Evolutionary conservation across 2,329 filamentous ascomycete genomes (phyloP), one percentile per base, ranked within the genome.

Genomic region (Gaeumannomyces sp.): DNA sequence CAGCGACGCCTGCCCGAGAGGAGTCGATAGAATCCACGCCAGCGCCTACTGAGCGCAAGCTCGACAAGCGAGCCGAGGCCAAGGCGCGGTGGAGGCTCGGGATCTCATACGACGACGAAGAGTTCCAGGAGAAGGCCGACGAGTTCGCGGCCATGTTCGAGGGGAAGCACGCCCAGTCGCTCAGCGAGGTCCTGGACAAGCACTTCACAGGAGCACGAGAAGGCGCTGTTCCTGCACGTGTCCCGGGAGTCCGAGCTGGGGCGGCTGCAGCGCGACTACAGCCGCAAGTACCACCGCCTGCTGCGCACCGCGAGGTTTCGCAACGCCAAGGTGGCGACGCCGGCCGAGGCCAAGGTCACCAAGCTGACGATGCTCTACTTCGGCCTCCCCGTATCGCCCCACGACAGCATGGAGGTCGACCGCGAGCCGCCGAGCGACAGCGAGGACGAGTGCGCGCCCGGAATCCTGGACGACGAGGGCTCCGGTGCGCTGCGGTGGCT

Each of bases 281-380:
- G 61, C 28, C 35, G 45, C 29, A 45, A 31, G 7, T 65, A 63
- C 61, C 28, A 38, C 28, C 10, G 31, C 29, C 61, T 65, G n/a
- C 31, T 63, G 56, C 25, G 50, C 33, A 59, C 57, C 16, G 27
- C 29, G 13, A n/a, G 62, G n/a, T 64, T 64, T 16, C 7, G 16
- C 10, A n/a, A 13, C 62, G 62, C 14, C 8, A 60, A 59, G 56
- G 10, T 38, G 57, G 35, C 28, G 28, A 38, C 29, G 38, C 57
- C 59, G n/a, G 27, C n/a, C 7, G 61, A 65, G 58, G 27, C 31
- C 33, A 45, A 53, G 56, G 35, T 57, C 6, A 60, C 58, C n/a
- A 82, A 81, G 68, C 65, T 83, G 65, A 72, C 80, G 0, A 75
- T 81, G 72, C 72, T 81, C 59, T 81, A 78, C 69, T 83, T 82